Conservation (phyloP, 139 green algal genomes). For the Pleodorina starrii region DNA sequence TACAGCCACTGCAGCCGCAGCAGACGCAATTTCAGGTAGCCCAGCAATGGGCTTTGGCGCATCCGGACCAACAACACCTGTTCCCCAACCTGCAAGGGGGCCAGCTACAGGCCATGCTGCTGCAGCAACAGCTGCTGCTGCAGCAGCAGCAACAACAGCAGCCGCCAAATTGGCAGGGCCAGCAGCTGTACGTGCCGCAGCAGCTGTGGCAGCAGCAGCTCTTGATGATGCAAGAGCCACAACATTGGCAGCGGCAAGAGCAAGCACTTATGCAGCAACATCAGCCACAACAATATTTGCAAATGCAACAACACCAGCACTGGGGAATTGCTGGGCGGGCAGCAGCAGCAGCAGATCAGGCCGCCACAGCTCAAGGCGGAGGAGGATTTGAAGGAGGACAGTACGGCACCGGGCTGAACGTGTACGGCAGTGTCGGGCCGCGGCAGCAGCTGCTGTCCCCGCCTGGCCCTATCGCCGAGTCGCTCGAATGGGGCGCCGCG, state of each 20-base stretch:
- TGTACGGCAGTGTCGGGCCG: neutral
- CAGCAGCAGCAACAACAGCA: slow-evolving; percentile 9
- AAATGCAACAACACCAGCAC: neutral
- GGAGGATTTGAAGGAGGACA: too few relatives aligned
- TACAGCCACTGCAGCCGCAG: too few relatives aligned
- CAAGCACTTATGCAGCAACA: neutral
- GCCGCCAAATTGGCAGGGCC: neutral
- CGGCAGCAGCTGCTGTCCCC: neutral
- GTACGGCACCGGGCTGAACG: neutral
- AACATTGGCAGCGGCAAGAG: neutral
- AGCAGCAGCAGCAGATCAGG: too few relatives aligned
- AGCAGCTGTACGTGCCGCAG: neutral
- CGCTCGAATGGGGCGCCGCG: neutral
- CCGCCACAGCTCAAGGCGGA: too few relatives aligned
- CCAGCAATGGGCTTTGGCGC: neutral
- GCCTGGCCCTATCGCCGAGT: neutral
- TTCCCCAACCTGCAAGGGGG: neutral
- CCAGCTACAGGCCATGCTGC: neutral
- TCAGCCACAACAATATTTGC: neutral
- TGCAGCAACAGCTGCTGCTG: neutral
- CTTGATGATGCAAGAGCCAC: neutral
- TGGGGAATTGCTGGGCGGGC: too few relatives aligned
- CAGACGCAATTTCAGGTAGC: too few relatives aligned
- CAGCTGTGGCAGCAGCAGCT: neutral
- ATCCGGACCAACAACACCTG: neutral